Conservation (phyloP, 2,329 filamentous ascomycete genomes). For the Leptographium radiaticola region DNA sequence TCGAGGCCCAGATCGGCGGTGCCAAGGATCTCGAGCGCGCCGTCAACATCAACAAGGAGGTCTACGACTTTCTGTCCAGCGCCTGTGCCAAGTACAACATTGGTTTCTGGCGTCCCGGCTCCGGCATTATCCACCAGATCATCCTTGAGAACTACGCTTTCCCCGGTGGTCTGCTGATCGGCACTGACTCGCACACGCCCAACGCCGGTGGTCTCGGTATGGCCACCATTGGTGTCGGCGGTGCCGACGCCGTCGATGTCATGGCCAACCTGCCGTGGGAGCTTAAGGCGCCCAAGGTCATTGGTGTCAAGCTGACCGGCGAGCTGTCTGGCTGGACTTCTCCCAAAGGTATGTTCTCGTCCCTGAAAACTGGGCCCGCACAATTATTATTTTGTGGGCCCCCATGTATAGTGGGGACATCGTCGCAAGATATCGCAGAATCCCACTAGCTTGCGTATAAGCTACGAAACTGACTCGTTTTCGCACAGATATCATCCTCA, state of each 20-base stretch:
- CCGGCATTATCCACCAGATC: constrained; percentile 99
- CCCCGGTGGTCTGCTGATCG: constrained; percentile 94
- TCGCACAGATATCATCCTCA: constrained; percentile 77
- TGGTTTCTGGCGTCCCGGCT: constrained; percentile 97
- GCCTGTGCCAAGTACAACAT: constrained; percentile 99
- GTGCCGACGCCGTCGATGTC: constrained; percentile 96
- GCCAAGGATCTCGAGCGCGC: constrained; percentile 87
- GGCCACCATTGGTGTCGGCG: constrained; percentile 90
- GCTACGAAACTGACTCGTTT: neutral
- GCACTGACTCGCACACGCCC: constrained; percentile 90
- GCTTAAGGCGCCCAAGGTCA: constrained; percentile 92
- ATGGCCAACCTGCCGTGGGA: constrained; percentile 98
- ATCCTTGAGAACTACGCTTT: constrained; percentile 98
- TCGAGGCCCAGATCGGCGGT: constrained; percentile 90
- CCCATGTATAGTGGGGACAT: too few species aligned
- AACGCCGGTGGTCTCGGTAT: constrained; percentile 95
- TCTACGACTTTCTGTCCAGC: constrained; percentile 91
- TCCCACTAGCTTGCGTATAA: too few species aligned
- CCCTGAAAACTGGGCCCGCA: neutral
- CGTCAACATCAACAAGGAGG: constrained; percentile 93
- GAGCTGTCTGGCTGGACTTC: constrained; percentile 80
- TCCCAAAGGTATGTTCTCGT: constrained; percentile 60
- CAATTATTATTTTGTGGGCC: neutral
- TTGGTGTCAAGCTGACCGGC: constrained; percentile 91
- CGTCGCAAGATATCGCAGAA: neutral